These are phyloP conservation scores for Bruguiera hainesii DNA, from an alignment of 441 rosid species.

Conservation along the genomic window DNA sequence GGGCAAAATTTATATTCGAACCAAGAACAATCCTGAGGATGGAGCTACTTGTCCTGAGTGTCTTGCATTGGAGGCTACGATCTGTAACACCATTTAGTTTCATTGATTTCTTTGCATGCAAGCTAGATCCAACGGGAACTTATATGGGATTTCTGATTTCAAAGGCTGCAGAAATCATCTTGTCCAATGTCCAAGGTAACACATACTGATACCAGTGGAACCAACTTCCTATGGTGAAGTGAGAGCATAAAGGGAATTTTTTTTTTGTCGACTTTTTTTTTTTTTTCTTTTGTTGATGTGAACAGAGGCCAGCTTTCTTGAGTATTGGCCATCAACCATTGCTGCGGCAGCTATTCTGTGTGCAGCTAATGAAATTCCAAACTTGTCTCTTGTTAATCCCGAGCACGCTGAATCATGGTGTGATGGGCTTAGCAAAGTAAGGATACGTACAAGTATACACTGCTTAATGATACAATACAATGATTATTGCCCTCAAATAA, in stretches of 20 bases:
- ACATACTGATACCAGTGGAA: not conserved
- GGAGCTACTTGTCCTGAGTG: constrained; percentile 82
- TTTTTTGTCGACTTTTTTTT: not conserved
- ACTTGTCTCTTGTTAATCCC: constrained; percentile 53
- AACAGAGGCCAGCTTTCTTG: constrained; percentile 85
- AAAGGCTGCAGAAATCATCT: constrained; percentile 64
- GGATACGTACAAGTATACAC: constrained; percentile 3
- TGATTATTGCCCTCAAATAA: not conserved
- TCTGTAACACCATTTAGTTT: constrained; percentile 86
- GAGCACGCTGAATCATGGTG: constrained; percentile 92
- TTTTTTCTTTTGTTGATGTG: constrained; percentile 7
- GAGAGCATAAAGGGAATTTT: not conserved
- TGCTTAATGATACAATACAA: not conserved
- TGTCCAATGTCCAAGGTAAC: constrained; percentile 79
- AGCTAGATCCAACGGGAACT: constrained; percentile 70
- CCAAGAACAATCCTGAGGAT: constrained; percentile 80
- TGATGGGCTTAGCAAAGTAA: constrained; percentile 85
- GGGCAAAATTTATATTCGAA: constrained; percentile 68
- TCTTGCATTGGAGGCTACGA: constrained; percentile 89
- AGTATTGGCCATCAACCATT: constrained; percentile 83
- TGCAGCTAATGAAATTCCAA: constrained; percentile 77
- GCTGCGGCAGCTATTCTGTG: constrained; percentile 89
- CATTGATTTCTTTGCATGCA: constrained; percentile 79
- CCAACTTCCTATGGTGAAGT: not conserved
- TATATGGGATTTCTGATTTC: constrained; percentile 54